Evolutionary conservation across 305 asterid species (phyloP), one percentile per base, ranked within the genome.

Genomic region (Fraxinus ornus): DNA sequence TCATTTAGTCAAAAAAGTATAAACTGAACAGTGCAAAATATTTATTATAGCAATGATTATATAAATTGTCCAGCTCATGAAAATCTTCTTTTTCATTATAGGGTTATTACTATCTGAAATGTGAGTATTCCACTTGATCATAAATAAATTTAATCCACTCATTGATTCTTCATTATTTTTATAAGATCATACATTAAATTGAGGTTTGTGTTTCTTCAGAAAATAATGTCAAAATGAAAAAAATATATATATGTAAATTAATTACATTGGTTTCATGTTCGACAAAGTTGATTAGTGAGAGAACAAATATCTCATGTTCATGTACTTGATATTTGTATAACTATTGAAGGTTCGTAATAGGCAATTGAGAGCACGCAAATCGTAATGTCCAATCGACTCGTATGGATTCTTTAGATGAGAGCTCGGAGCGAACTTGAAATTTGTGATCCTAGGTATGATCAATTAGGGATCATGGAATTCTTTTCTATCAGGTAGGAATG

Each of bases 1-100:
- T 89, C 85, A 84, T 83, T 84, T 86, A 84, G 92, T 89, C 92
- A 88, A 86, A 86, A 82, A 84, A 85, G 89, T 68, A 81, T 76
- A 86, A 86, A 85, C 70, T 82, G 83, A 78, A 82, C 19, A 81
- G 77, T 85, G 81, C 71, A 83, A 72, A 83, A 55, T 84, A 85
- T 28, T 78, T 88, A 80, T 87, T 80, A 55, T 81, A 32, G 84
- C 84, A 84, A 86, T 86, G 52, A 88, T 88, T 49, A 78, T 86
- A 79, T 32, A 75, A 86, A 81, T 79, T 83, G 84, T 60, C 87
- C 88, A 77, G 22, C 68, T 84, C 83, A 83, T 66, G n/a, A 70
- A 49, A 7, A 32, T 79, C 28, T 77, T 47, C 55, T 30, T 19
- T 41, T 74, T 76, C 85, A 75, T 13, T 87, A 19, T 30, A 57